Percentiles rank a stretch among this genome's conserved stretches.
Conservation (phyloP, 768 basidiomycete species). For the button mushroom (Agaricus bisporus) region DNA sequence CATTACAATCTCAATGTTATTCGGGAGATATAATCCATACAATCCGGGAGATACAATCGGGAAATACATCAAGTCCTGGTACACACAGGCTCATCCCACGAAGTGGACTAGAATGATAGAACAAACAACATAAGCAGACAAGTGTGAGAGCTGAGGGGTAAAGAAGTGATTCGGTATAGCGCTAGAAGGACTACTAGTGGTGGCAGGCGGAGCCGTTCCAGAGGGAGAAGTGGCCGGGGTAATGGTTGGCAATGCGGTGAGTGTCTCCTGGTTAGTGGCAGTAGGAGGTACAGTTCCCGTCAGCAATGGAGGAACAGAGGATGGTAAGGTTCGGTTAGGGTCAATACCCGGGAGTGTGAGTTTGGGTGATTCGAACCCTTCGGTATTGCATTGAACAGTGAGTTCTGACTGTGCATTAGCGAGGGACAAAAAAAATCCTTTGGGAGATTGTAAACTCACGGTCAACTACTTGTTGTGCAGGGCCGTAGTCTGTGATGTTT, state of each 20-base stretch:
- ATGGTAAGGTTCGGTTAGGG: constrained; percentile 18
- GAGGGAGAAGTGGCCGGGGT: constrained; percentile 1
- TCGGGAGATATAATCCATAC: too few relatives aligned
- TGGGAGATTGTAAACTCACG: constrained; percentile 11
- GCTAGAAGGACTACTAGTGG: background rate
- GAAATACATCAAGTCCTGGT: too few relatives aligned
- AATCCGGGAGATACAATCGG: too few relatives aligned
- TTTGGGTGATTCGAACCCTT: constrained; percentile 15
- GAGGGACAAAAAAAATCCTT: background rate
- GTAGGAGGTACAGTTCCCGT: background rate
- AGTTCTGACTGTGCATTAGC: background rate
- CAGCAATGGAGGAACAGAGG: background rate
- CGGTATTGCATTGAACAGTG: constrained; percentile 5
- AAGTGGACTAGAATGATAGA: background rate
- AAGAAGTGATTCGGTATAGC: background rate
- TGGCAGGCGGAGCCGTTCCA: background rate
- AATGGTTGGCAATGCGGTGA: background rate
- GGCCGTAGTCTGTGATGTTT: constrained; percentile 22
- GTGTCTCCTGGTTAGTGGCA: background rate
- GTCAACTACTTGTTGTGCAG: constrained; percentile 22
- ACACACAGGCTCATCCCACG: background rate
- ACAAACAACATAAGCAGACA: background rate
- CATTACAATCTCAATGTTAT: too few relatives aligned
- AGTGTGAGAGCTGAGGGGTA: constrained; percentile 8
- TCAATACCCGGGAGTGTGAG: constrained; percentile 25